Evolutionary conservation across 306 rosid species (phyloP).

Genomic region (Mimosa bimucronata): DNA sequence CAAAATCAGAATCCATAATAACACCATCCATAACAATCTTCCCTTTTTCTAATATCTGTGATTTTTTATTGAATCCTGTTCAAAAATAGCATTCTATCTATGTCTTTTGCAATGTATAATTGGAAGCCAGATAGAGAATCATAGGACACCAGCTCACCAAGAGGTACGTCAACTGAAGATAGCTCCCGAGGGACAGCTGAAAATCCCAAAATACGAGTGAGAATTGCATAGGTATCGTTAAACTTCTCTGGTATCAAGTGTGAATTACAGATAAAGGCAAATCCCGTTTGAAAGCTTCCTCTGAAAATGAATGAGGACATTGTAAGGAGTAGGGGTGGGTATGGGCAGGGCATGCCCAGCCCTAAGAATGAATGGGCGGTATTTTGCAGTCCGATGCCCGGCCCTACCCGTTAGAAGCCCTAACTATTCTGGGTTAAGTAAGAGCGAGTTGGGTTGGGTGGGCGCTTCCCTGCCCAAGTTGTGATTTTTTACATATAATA

Average conservation of each 20-base stretch:
- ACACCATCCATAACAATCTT: background rate
- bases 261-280: conserved; percentile 49
- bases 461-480: no score
- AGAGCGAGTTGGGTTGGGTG: no score
- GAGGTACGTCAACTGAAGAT: conserved; percentile 47
- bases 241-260: conserved; percentile 55
- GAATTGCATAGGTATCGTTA: conserved; percentile 68
- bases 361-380: no score
- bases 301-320: no score
- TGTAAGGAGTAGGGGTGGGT: no score
- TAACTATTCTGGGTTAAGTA: no score
- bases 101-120: conserved; percentile 58
- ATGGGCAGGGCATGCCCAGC: no score
- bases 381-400: no score
- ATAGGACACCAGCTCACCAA: conserved; percentile 50
- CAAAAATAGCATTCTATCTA: conserved; percentile 68
- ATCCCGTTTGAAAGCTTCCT: conserved; percentile 75
- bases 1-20: conserved; percentile 85
- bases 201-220: conserved; percentile 74
- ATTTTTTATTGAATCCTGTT: conserved; percentile 64
- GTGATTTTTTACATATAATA: no score
- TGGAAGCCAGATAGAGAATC: conserved; percentile 83
- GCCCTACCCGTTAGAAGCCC: no score
- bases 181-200: conserved; percentile 69
- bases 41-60: conserved; percentile 56